phyloP scores from a whole-genome alignment of 2,329 filamentous ascomycete genomes.

The Cladosporium sp. region DNA sequence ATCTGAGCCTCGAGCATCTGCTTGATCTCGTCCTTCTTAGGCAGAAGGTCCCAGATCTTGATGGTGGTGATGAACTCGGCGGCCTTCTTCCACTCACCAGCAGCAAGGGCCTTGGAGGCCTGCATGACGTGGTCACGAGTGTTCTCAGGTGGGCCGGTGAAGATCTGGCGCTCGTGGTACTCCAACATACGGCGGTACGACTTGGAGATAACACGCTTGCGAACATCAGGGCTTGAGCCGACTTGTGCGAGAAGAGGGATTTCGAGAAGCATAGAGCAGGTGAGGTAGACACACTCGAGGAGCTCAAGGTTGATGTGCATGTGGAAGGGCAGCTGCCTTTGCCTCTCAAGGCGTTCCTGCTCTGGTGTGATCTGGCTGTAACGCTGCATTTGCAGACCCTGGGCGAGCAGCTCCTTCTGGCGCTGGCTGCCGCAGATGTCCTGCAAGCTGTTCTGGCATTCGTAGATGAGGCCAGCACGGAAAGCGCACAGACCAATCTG shows the following conservation, averaged over 20 bases:
- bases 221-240: constrained; percentile 91
- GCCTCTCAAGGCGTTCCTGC: constrained; percentile 94
- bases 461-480: constrained; percentile 92
- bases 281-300: constrained; percentile 96
- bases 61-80: constrained; percentile 92
- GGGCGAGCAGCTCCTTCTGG: constrained; percentile 95
- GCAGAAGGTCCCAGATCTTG: constrained; percentile 99
- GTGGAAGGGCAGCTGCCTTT: constrained; percentile 97
- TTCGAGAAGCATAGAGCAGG: constrained; percentile 98
- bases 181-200: constrained; percentile 98
- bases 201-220: constrained; percentile 98
- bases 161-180: constrained; percentile 99
- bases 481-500: constrained; percentile 98
- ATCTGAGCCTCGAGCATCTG: constrained; percentile 95
- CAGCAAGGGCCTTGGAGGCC: constrained; percentile 91
- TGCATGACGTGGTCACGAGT: constrained; percentile 99
- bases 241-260: constrained; percentile 96
- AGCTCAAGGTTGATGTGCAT: constrained; percentile 99
- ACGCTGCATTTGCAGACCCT: constrained; percentile 97
- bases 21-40: constrained; percentile 90
- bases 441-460: constrained; percentile 94
- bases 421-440: constrained; percentile 97
- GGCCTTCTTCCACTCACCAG: constrained; percentile 97
- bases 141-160: constrained; percentile 97
- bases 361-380: constrained; percentile 95